Base-by-base conservation (phyloP, 2,329 filamentous ascomycete species). In the Coniochaeta sp. region DNA sequence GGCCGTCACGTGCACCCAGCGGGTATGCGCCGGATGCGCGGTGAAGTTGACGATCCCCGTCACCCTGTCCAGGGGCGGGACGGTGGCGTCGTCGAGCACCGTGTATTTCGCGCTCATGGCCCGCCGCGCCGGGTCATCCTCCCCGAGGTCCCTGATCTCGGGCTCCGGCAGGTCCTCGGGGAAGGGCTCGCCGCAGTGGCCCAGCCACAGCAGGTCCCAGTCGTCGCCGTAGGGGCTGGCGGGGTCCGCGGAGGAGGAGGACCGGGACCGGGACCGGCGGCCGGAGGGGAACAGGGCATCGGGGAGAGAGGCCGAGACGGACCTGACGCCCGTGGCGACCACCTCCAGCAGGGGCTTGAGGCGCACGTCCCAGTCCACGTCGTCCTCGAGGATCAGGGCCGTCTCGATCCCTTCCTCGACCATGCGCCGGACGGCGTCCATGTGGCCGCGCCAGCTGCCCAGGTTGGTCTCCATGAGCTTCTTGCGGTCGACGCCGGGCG, bases 1-100 rank as follows among this genome's bases (percentile, higher is more conserved):
- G 7, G 69, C 69, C 1, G 71, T 71, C 9, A 71, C 61, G 60
- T 73, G 71, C 8, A 74, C 70, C n/a, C 74, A 71, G 26, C 74
- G 71, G 11, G 74, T 76, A 58, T 71, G 70, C 43, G 62, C 63
- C 14, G 72, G 60, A 14, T 69, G 69, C 2, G 64, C 60, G 3
- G 61, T 64, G 59, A 69, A 70, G 24, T 65, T 64, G 24, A 66
- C 64, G 59, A 70, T 67, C 38, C 64, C 66, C 16, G 66, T 66
- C 38, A 72, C 59, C 40, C 68, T 64, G 36, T 61, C 61, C 17
- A 58, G 61, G 17, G 67, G 63, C 14, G 69, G 67, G 1, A 70
- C 68, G 6, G 68, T 71, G 5, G 64, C 64, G 60, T 71, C 68
- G 59, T 68, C 61, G 31, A 62, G 61, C 58, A 65, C 52, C 7